Evolutionary conservation across 805 yeast genomes (phyloP).

Genomic region (Candida silvicultrix): DNA sequence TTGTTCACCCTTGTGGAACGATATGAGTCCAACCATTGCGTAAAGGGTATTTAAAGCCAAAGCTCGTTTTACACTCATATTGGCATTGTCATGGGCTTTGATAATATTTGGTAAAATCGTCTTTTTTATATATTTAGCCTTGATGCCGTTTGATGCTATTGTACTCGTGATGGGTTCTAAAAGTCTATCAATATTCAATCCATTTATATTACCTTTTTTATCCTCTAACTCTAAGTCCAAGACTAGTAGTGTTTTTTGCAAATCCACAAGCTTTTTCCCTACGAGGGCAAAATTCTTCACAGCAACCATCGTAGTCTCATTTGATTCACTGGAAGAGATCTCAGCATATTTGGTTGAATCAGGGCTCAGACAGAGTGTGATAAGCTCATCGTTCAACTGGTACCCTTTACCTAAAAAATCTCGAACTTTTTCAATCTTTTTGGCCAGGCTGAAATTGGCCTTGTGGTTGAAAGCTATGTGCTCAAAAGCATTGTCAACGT

Average conservation of each 20-base stretch:
- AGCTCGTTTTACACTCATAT: not conserved
- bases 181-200: not conserved
- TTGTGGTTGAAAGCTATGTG: not conserved
- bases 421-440: not conserved
- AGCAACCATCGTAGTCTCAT: not conserved
- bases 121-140: not conserved
- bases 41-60: not conserved
- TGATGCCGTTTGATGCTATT: not conserved
- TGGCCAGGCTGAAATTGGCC: not conserved
- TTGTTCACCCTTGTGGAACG: not conserved
- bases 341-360: not conserved
- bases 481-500: not conserved
- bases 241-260: not conserved
- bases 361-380: not conserved
- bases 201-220: not conserved
- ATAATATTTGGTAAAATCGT: not conserved
- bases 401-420: not conserved
- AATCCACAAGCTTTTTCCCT: not conserved
- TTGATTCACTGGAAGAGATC: not conserved
- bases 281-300: not conserved
- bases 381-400: not conserved
- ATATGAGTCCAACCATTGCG: not conserved
- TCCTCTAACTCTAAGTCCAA: not conserved
- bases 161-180: not conserved
- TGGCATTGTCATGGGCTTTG: not conserved